Conservation (phyloP, 371 early-diverging fungal species). For the Mortierella sp. region DNA sequence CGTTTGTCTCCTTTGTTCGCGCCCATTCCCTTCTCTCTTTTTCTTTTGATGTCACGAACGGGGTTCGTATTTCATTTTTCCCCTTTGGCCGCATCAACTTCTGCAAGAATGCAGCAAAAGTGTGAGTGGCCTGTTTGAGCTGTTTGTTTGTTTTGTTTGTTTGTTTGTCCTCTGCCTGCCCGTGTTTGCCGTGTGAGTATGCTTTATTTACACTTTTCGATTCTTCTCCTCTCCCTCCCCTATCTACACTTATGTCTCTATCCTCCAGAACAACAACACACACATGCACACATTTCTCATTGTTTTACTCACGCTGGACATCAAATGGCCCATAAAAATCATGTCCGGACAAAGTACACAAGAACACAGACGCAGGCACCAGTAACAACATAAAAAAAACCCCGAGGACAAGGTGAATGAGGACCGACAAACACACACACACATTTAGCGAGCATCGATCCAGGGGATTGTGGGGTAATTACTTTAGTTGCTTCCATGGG, state of each 20-base stretch:
- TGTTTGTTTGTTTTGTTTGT: neutral
- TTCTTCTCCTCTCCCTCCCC: neutral
- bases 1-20: neutral
- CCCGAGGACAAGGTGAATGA: neutral
- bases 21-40: neutral
- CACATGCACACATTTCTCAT: neutral
- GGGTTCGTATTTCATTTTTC: slow-evolving; percentile 16
- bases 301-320: neutral
- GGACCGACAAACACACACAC: no score
- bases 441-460: neutral
- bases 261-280: no score
- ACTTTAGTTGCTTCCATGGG: no score
- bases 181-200: neutral
- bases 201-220: neutral
- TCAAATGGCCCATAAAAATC: no score
- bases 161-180: neutral
- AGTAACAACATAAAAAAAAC: neutral
- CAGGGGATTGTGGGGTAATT: neutral
- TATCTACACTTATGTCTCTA: neutral
- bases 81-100: neutral
- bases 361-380: no score
- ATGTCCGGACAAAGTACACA: neutral
- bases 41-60: slow-evolving; percentile 8
- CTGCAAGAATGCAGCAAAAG: neutral
- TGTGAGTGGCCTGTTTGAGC: neutral